Evolutionary conservation across 352 stramenopile species (phyloP).

Genomic region (Ophiocytium majus): DNA sequence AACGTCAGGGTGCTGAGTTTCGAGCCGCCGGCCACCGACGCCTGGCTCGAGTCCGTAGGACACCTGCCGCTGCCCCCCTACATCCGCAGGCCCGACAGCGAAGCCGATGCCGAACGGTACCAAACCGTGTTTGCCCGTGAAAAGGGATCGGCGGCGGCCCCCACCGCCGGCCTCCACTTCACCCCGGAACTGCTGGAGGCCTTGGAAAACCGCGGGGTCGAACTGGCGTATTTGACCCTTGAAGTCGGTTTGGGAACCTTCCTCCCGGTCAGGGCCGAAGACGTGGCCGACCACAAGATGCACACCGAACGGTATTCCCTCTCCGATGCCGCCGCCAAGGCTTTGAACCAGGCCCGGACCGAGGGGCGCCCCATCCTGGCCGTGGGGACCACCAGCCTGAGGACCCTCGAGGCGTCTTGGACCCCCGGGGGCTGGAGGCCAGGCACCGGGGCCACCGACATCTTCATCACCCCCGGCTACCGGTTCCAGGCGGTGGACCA

Average conservation of each 20-base stretch:
- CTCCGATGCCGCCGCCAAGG: slow-evolving; percentile 26
- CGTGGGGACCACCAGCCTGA: slow-evolving; percentile 58
- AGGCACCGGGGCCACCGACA: slow-evolving; percentile 29
- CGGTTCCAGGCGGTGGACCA: slow-evolving; percentile 58
- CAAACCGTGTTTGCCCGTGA: slow-evolving; percentile 59
- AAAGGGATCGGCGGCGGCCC: slow-evolving; percentile 58
- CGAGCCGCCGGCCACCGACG: too few species aligned
- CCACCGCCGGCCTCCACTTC: slow-evolving; percentile 61
- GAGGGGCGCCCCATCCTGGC: slow-evolving; percentile 48
- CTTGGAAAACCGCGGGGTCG: slow-evolving; percentile 26
- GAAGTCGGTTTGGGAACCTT: slow-evolving; percentile 62
- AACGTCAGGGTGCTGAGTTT: too few species aligned
- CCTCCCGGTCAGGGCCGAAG: slow-evolving; percentile 54
- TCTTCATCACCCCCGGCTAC: slow-evolving; percentile 59
- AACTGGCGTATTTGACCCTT: slow-evolving; percentile 52
- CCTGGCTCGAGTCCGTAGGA: too few species aligned
- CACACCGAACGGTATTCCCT: slow-evolving; percentile 58
- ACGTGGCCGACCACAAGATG: slow-evolving; percentile 59
- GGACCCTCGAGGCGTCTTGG: slow-evolving; percentile 58
- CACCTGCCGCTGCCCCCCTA: slow-evolving; percentile 62
- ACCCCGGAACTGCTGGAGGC: slow-evolving; percentile 51
- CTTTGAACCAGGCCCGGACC: slow-evolving; percentile 50
- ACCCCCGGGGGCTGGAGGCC: slow-evolving; percentile 30
- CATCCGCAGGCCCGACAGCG: slow-evolving; percentile 48
- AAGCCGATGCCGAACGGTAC: slow-evolving; percentile 53